Evolutionary conservation across 2,329 filamentous ascomycete genomes (phyloP), one percentile per base, ranked within the genome.

Genomic region (Xylaria polymorpha): DNA sequence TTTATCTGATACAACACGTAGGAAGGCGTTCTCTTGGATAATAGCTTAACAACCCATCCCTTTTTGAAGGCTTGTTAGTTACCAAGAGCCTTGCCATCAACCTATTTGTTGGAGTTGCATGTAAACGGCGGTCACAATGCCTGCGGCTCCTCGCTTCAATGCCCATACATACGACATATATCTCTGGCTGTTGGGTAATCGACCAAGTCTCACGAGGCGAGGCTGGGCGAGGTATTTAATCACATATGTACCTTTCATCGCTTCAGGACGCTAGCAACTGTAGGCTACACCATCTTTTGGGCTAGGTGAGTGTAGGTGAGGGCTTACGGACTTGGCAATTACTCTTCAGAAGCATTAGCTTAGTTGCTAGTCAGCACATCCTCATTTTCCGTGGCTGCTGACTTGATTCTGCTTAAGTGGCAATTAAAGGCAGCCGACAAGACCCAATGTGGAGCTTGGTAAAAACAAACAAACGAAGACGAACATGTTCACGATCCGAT

Each of bases 271-370:
- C 46, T 35, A 64, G 18, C 18, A 32, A 22, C 39, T 20, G 55
- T 29, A 57, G 39, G 56, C 41, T 15, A 37, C 65, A 18, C 44
- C 22, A 56, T 50, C 25, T 57, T 63, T 18, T 55, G 20, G 41
- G 29, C 53, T 50, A 56, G 41, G 14, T 32, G 48, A 48, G 20
- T 37, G 35, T 37, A 39, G 53, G 53, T 53, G 46, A 63, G 48
- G 4, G 43, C 57, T 29, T 69, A 69, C 25, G 48, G 53, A 55
- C 67, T 69, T 69, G 63, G 67, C 67, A 63, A 69, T 63, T 66
- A 69, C 67, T 63, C 67, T 63, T 32, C 46, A 32, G 37, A 37
- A 46, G 32, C 29, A 43, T 59, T 59, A 59, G 58, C 53, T 46
- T 41, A 43, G 14, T 59, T 48, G 53, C 58, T 63, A 66, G 63